phyloP scores from a whole-genome alignment of 2,329 filamentous ascomycete species.

The Aspergillus ibericus region DNA sequence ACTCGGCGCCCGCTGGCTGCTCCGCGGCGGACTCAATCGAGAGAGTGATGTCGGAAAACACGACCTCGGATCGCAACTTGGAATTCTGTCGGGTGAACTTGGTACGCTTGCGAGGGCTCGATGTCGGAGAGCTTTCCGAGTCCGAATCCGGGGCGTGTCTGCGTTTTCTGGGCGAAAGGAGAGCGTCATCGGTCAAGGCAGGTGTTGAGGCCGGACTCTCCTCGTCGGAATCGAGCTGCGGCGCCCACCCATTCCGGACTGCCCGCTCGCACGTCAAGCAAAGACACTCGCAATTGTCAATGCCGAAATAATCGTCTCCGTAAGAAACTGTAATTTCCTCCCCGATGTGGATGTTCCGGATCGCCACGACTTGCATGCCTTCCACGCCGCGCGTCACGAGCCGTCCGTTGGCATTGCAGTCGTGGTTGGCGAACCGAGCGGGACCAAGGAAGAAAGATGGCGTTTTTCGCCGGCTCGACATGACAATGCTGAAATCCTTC shows the following conservation, averaged over 20 bases:
- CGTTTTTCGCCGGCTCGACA: constrained; percentile 87
- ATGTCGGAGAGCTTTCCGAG: constrained; percentile 24
- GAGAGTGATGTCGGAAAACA: constrained; percentile 30
- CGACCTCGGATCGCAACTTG: constrained; percentile 39
- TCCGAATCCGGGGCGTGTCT: constrained; percentile 29
- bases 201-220: constrained; percentile 38
- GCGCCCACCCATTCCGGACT: constrained; percentile 79
- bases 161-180: constrained; percentile 29
- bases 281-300: constrained; percentile 91
- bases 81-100: constrained; percentile 37
- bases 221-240: constrained; percentile 39
- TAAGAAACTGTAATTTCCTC: constrained; percentile 98
- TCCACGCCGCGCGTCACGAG: constrained; percentile 80
- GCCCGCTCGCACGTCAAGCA: constrained; percentile 81
- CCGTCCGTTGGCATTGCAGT: constrained; percentile 88
- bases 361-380: constrained; percentile 87
- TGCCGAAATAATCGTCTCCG: constrained; percentile 92
- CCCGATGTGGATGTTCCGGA: constrained; percentile 75
- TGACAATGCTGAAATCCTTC: constrained; percentile 95
- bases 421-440: constrained; percentile 94
- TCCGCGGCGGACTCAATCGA: constrained; percentile 23
- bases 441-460: constrained; percentile 92
- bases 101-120: constrained; percentile 34
- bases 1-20: constrained; percentile 4
- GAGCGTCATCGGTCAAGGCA: constrained; percentile 25